Conservation (phyloP, 2,329 filamentous ascomycete genomes). For the Ophiocordyceps sinensis region DNA sequence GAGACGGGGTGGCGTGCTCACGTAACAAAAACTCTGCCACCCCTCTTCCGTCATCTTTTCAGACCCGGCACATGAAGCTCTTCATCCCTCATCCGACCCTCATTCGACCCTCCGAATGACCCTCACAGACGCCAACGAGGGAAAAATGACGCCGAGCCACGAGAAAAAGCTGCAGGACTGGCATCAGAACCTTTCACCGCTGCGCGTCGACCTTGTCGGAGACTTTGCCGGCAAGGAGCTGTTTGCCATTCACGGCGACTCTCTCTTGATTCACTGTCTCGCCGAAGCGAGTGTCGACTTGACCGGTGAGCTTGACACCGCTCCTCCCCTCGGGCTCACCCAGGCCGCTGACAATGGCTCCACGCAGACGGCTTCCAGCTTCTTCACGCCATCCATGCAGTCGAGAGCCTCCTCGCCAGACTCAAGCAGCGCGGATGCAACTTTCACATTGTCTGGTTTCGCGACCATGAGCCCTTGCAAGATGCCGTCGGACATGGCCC, state of each 20-base stretch:
- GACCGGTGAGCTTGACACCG: constrained; percentile 11
- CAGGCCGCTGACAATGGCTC: not conserved
- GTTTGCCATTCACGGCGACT: constrained; percentile 61
- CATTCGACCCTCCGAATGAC: too few relatives aligned
- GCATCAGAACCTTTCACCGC: constrained; percentile 8
- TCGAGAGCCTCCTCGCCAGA: constrained; percentile 50
- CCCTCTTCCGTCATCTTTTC: too few relatives aligned
- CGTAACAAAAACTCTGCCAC: too few relatives aligned
- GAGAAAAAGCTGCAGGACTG: constrained; percentile 1
- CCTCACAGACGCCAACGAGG: too few relatives aligned
- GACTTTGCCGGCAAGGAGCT: constrained; percentile 63
- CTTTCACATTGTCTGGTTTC: constrained; percentile 59
- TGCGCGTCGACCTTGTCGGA: constrained; percentile 51
- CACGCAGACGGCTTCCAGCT: constrained; percentile 55
- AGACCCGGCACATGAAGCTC: too few relatives aligned
- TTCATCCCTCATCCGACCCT: too few relatives aligned
- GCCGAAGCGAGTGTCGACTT: constrained; percentile 50
- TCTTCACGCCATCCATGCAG: constrained; percentile 53
- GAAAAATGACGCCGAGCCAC: too few relatives aligned
- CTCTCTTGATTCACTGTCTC: constrained; percentile 51
- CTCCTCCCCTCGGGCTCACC: too few relatives aligned
- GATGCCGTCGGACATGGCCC: constrained; percentile 3
- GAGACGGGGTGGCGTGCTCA: too few relatives aligned
- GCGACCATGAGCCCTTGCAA: constrained; percentile 35
- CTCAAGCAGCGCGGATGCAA: constrained; percentile 50